These are phyloP conservation scores for Rhodofomes roseus DNA, from an alignment of 1,284 basidiomycete genomes.

Conservation along the genomic window DNA sequence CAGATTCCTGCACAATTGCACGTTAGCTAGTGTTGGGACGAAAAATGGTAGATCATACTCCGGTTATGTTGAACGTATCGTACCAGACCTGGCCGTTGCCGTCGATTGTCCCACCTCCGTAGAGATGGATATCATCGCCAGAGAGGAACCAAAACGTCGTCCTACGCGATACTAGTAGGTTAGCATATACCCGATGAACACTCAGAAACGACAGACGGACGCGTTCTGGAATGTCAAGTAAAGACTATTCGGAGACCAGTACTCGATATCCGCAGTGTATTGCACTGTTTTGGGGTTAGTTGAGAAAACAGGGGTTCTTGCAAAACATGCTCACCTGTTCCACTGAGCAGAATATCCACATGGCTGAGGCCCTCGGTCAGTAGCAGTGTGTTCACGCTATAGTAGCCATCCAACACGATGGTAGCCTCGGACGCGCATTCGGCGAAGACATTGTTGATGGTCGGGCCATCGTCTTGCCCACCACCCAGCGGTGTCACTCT, in stretches of 20 bases:
- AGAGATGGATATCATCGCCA: constrained; percentile 39
- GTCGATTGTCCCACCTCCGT: constrained; percentile 40
- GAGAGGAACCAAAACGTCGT: constrained; percentile 45
- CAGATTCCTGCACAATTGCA: constrained; percentile 22
- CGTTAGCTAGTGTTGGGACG: neutral
- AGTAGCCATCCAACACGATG: constrained; percentile 32
- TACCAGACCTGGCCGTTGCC: constrained; percentile 41
- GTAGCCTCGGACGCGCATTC: constrained; percentile 27
- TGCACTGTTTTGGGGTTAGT: constrained; percentile 22
- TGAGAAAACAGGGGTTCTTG: constrained; percentile 16
- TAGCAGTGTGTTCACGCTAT: constrained; percentile 39
- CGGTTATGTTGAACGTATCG: constrained; percentile 26
- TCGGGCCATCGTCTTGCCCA: constrained; percentile 33
- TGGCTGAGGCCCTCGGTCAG: constrained; percentile 35
- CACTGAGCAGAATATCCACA: constrained; percentile 38
- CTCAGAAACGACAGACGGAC: constrained; percentile 22
- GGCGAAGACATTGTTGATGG: constrained; percentile 30
- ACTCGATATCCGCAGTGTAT: constrained; percentile 41
- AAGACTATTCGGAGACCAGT: constrained; percentile 40
- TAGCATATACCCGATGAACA: constrained; percentile 30
- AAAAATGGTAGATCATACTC: constrained; percentile 12
- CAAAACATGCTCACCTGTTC: constrained; percentile 26
- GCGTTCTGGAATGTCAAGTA: constrained; percentile 41
- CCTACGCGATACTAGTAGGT: constrained; percentile 14
- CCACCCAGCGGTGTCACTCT: constrained; percentile 32